Base-by-base conservation (phyloP, 169 alveolate species). In the Plasmodium gallinaceum region DNA sequence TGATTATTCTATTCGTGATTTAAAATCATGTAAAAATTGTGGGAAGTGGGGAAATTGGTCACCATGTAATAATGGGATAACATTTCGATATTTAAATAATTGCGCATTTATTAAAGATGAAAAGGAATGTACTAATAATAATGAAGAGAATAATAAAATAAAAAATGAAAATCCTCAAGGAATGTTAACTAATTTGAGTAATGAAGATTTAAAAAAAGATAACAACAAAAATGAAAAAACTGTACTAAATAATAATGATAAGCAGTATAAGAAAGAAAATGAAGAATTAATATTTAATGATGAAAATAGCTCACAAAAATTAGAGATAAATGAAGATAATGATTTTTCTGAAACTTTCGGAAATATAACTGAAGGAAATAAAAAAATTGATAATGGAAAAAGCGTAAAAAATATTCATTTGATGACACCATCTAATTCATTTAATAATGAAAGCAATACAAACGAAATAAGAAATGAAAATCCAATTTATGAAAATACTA, bases 41-140 rank as follows among this genome's bases (percentile, higher is more conserved):
- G 48, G 48, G 7, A 22, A n/a, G 26, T 85, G 91, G 91, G 60
- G 60, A 12, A 54, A n/a, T 7, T 85, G 91, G 91, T 66, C 85
- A 0, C 26, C 45, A 6, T 85, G 91, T 37, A 32, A 39, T 32
- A 9, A 52, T 68, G 91, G 91, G 12, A 73, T 51, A 57, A 85
- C 32, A 68, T 24, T 20, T 71, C 43, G 91, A 68, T 24, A 52
- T 5, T 48, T 64, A 5, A 18, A 39, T 26, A 76, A 76, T 22
- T 76, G 89, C 7, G 70, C 89, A 8, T 76, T 64, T 58, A 62
- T 76, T 64, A 51, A 43, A 57, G 89, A 64, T 46, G 70, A 26
- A 4, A 75, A 76, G 39, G 78, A 76, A 16, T 76, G 89, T 76
- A 32, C 54, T 57, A 16, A 37, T n/a, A 46, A 76, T 66, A 54